These are phyloP conservation scores for Aphanomyces invadans DNA, from an alignment of 352 stramenopile genomes.

Conservation along the genomic window DNA sequence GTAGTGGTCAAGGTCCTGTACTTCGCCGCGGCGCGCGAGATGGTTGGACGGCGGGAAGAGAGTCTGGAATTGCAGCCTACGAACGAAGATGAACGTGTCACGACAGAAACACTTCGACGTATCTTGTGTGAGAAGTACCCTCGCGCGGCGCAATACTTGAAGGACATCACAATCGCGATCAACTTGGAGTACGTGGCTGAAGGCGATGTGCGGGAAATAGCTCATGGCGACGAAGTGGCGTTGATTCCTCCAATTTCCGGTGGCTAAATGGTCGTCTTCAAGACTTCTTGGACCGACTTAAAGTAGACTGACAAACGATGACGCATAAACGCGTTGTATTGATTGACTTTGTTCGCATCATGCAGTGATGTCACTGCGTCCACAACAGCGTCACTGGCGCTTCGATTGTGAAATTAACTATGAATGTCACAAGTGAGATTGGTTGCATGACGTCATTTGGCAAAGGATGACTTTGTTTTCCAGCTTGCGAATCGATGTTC, in stretches of 20 bases:
- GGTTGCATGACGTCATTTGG: background rate
- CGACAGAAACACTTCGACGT: conserved; percentile 37
- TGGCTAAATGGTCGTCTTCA: conserved; percentile 28
- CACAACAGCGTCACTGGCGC: background rate
- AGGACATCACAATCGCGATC: conserved; percentile 51
- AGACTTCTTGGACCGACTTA: background rate
- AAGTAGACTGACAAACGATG: background rate
- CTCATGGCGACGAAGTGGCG: conserved; percentile 67
- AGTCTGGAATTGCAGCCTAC: conserved; percentile 29
- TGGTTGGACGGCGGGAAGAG: conserved; percentile 64
- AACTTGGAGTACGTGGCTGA: conserved; percentile 65
- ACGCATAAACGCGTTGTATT: background rate
- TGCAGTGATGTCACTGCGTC: background rate
- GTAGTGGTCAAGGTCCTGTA: conserved; percentile 59
- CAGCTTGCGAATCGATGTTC: conserved; percentile 11
- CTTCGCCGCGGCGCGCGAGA: conserved; percentile 70
- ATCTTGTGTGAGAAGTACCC: conserved; percentile 47
- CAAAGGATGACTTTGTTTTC: conserved; percentile 12
- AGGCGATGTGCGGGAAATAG: conserved; percentile 36
- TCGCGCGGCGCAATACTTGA: conserved; percentile 36
- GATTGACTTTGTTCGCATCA: background rate
- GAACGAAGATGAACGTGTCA: conserved; percentile 20
- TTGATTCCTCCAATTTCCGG: conserved; percentile 78
- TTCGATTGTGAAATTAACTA: conserved; percentile 18
- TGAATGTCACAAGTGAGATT: background rate